Evolutionary conservation across 2,329 filamentous ascomycete species (phyloP).

Genomic region (Diaporthe humulicola): DNA sequence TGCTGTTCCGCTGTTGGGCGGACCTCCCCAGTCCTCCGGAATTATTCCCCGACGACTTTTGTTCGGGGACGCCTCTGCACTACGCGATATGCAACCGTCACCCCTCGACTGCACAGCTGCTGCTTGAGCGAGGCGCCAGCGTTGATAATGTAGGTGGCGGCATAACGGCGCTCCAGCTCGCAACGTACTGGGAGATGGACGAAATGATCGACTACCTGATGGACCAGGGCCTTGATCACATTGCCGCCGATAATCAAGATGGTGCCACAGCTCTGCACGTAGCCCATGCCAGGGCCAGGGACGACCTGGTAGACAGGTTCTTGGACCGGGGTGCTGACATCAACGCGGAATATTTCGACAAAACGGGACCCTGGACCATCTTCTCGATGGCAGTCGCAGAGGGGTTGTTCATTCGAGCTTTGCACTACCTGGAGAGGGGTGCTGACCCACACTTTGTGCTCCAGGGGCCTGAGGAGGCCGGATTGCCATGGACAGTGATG

Average conservation of each 20-base stretch:
- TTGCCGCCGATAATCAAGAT: accelerated
- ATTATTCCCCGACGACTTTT: not conserved
- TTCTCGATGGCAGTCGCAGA: not conserved
- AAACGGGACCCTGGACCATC: not conserved
- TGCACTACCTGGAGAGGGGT: not conserved
- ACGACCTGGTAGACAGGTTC: not conserved
- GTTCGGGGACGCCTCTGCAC: not conserved
- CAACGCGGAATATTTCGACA: not conserved
- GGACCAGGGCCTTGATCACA: not conserved
- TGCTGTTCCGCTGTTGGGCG: not conserved
- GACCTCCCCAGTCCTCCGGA: not conserved
- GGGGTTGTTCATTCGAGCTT: accelerated
- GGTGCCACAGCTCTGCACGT: not conserved
- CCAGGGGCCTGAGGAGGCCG: accelerated
- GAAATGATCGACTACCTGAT: not conserved
- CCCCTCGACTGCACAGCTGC: not conserved
- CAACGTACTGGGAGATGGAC: accelerated
- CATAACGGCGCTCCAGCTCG: not conserved
- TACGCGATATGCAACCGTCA: not conserved
- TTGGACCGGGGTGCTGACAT: not conserved
- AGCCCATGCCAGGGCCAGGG: not conserved
- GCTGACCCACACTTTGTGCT: not conserved
- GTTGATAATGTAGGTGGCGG: not conserved
- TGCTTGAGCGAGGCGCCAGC: not conserved
- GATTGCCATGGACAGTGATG: not conserved